Conservation (phyloP, 2,329 filamentous ascomycete species). For the Pseudocercospora pini-densiflorae region DNA sequence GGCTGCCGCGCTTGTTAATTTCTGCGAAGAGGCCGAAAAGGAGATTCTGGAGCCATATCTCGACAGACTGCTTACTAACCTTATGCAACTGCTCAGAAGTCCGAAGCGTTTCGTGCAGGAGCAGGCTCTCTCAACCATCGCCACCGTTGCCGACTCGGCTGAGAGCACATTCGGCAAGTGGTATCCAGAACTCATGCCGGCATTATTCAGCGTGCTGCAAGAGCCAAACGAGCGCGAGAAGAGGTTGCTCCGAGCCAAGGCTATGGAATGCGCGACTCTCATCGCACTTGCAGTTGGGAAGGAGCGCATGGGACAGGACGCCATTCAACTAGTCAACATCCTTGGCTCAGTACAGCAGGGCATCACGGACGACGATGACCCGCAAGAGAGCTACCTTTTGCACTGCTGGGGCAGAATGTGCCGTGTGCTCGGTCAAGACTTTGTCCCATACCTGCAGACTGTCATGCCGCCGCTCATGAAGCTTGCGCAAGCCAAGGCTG, state of each 20-base stretch:
- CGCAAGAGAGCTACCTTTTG: constrained; percentile 94
- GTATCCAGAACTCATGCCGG: constrained; percentile 93
- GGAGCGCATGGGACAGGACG: constrained; percentile 86
- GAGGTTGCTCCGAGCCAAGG: constrained; percentile 88
- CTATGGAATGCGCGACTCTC: constrained; percentile 97
- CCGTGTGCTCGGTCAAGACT: constrained; percentile 86
- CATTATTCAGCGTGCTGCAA: constrained; percentile 86
- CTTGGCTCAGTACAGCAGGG: constrained; percentile 84
- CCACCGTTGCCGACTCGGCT: constrained; percentile 97
- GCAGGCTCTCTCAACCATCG: constrained; percentile 95
- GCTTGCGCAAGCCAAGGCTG: constrained; percentile 91
- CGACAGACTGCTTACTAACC: constrained; percentile 79
- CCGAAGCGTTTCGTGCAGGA: constrained; percentile 97
- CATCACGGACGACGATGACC: constrained; percentile 90
- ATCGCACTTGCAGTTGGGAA: constrained; percentile 96
- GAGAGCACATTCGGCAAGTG: constrained; percentile 94
- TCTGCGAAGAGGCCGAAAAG: constrained; percentile 98
- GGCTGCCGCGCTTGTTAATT: constrained; percentile 97
- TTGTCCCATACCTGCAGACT: constrained; percentile 86
- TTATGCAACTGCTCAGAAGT: constrained; percentile 86
- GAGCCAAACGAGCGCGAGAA: constrained; percentile 94
- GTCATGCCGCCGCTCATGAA: constrained; percentile 95
- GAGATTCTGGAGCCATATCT: constrained; percentile 89
- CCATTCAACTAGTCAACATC: constrained; percentile 83
- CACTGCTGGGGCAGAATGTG: constrained; percentile 99